Percentiles rank a stretch among this genome's conserved stretches.
phyloP scores from a whole-genome alignment of 805 yeast genomes.

The Candida hungchunana region DNA sequence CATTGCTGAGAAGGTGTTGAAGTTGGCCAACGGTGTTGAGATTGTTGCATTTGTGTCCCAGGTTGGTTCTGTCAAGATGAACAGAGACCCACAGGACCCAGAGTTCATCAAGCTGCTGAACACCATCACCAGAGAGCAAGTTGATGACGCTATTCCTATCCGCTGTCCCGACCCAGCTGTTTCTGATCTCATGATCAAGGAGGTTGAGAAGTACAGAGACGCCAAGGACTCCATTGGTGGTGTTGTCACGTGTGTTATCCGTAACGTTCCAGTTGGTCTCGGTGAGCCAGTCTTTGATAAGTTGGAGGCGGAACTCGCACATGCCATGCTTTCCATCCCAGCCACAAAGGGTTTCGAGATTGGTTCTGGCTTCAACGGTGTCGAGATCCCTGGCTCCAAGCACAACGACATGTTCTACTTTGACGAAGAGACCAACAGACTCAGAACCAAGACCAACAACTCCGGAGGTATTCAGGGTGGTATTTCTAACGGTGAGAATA shows the following conservation, averaged over 20 bases:
- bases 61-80: slow-evolving; percentile 77
- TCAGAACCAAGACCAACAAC: slow-evolving; percentile 85
- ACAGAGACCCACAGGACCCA: slow-evolving; percentile 62
- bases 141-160: slow-evolving; percentile 84
- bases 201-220: slow-evolving; percentile 83
- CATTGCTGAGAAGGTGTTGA: slow-evolving; percentile 87
- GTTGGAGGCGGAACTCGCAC: slow-evolving; percentile 91
- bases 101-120: slow-evolving; percentile 64
- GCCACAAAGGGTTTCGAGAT: slow-evolving; percentile 98
- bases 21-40: slow-evolving; percentile 75
- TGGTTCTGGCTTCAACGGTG: slow-evolving; percentile 94
- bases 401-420: slow-evolving; percentile 85
- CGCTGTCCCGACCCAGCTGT: slow-evolving; percentile 83
- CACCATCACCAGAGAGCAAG: slow-evolving; percentile 81
- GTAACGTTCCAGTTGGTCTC: slow-evolving; percentile 91
- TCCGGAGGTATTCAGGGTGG: slow-evolving; percentile 99
- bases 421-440: slow-evolving; percentile 53
- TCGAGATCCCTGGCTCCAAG: slow-evolving; percentile 83
- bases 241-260: slow-evolving; percentile 92
- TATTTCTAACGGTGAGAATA: slow-evolving; percentile 91
- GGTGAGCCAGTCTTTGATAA: slow-evolving; percentile 99
- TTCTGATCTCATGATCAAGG: slow-evolving; percentile 76
- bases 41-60: slow-evolving; percentile 96
- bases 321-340: slow-evolving; percentile 96
- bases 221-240: slow-evolving; percentile 94